A percentile compares a stretch with the other conserved stretches of the same genome.
These are phyloP conservation scores for Grigorovia jiainica DNA, from an alignment of 805 yeast species.

Conservation along the genomic window DNA sequence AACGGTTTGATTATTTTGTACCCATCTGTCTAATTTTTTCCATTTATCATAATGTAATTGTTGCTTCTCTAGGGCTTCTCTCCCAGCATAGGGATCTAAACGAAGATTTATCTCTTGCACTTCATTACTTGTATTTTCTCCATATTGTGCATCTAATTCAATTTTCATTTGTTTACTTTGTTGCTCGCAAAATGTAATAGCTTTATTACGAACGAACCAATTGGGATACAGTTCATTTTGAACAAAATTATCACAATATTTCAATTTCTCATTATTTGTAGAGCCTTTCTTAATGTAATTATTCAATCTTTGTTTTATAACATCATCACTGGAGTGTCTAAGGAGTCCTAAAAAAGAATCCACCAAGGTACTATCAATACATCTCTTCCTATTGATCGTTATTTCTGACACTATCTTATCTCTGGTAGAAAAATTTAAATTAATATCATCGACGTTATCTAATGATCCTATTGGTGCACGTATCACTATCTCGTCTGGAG, in stretches of 20 bases:
- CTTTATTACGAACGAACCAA: constrained; percentile 36
- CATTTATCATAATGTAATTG: constrained; percentile 24
- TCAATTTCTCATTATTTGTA: constrained; percentile 5
- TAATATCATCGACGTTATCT: constrained; percentile 7
- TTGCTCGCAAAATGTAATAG: constrained; percentile 35
- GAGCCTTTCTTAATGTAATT: constrained; percentile 22
- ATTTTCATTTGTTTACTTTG: constrained; percentile 25
- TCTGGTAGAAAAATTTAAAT: constrained; percentile 11
- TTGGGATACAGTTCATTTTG: constrained; percentile 33
- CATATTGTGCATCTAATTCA: constrained; percentile 20
- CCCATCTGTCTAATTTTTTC: constrained; percentile 28
- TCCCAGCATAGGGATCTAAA: constrained; percentile 43
- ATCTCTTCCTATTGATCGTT: constrained; percentile 20
- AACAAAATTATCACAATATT: constrained; percentile 31
- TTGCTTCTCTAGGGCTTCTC: constrained; percentile 28
- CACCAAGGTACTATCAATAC: constrained; percentile 23
- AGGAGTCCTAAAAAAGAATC: constrained; percentile 24
- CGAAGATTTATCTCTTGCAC: constrained; percentile 24
- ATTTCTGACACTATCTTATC: constrained; percentile 10
- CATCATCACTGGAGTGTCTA: constrained; percentile 37
- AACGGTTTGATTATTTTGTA: constrained; percentile 32
- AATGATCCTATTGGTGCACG: constrained; percentile 6
- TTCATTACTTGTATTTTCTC: constrained; percentile 9
- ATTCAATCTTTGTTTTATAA: constrained; percentile 35
- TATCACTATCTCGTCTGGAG: neutral